Evolutionary conservation across 2,329 filamentous ascomycete genomes (phyloP).

Genomic region (Scedosporium aurantiacum): DNA sequence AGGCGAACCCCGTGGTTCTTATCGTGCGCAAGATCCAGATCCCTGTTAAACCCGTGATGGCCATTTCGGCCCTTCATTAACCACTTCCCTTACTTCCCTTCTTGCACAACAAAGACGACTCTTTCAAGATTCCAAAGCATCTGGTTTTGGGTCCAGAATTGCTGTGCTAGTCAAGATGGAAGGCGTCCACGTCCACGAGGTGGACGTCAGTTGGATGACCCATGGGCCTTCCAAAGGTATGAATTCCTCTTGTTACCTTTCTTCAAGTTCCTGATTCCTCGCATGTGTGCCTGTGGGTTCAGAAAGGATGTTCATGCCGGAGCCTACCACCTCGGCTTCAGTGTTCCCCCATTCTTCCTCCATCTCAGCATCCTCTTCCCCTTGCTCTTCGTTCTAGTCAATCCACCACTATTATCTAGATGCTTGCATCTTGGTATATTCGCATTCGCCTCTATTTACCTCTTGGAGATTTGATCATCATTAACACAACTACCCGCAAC

Average conservation of each 20-base stretch:
- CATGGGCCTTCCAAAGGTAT: constrained; percentile 74
- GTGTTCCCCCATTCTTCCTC: neutral
- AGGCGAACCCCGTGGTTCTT: neutral
- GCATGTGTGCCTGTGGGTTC: neutral
- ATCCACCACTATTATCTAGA: neutral
- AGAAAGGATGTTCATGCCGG: constrained; percentile 9
- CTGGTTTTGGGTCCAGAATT: neutral
- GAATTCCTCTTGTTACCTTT: constrained; percentile 17
- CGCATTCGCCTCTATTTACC: neutral
- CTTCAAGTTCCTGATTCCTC: neutral
- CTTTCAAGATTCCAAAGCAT: neutral
- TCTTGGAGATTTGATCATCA: neutral
- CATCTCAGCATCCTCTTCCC: neutral
- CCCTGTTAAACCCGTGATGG: neutral
- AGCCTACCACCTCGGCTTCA: constrained; percentile 11
- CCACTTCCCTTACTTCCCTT: neutral
- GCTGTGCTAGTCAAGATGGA: constrained; percentile 45
- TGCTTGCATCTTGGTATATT: neutral
- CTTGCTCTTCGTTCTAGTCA: neutral
- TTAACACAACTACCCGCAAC: neutral
- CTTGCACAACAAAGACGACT: neutral
- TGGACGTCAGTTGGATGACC: constrained; percentile 83
- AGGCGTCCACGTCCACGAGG: constrained; percentile 64
- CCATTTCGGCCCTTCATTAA: neutral
- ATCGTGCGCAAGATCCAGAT: neutral